Conservation (phyloP, 2,329 filamentous ascomycete species). For the Pseudocercospora fuligena region DNA sequence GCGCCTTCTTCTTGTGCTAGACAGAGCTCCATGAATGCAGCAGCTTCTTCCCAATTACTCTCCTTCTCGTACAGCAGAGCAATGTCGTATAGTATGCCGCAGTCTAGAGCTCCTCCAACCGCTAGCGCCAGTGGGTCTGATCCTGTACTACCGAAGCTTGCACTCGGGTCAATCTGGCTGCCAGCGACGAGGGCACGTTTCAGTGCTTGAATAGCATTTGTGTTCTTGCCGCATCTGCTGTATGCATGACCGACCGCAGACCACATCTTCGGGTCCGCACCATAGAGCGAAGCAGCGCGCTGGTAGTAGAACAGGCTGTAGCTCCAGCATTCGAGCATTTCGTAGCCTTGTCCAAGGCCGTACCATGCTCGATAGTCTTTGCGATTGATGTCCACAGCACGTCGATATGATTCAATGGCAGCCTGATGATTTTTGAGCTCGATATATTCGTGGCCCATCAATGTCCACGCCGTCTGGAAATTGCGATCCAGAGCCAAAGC, state of each 20-base stretch:
- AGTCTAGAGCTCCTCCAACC: slow-evolving; percentile 71
- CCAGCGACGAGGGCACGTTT: slow-evolving; percentile 91
- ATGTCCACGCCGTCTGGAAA: slow-evolving; percentile 93
- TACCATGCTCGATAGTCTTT: slow-evolving; percentile 99
- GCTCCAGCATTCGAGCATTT: slow-evolving; percentile 96
- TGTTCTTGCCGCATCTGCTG: slow-evolving; percentile 81
- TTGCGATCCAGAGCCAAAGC: slow-evolving; percentile 87
- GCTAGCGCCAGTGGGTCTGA: slow-evolving; percentile 53
- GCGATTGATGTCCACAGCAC: slow-evolving; percentile 93
- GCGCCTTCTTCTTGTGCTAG: slow-evolving; percentile 86
- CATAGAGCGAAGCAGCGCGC: slow-evolving; percentile 87
- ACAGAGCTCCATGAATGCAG: slow-evolving; percentile 94
- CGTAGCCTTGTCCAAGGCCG: slow-evolving; percentile 93
- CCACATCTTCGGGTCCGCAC: slow-evolving; percentile 99
- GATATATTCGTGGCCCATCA: slow-evolving; percentile 99
- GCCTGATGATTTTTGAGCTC: slow-evolving; percentile 99
- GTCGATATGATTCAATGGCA: slow-evolving; percentile 93
- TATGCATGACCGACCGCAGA: slow-evolving; percentile 91
- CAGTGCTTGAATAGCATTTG: slow-evolving; percentile 92
- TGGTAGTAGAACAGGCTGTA: slow-evolving; percentile 99
- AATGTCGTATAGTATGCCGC: slow-evolving; percentile 88
- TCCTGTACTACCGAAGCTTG: slow-evolving; percentile 48
- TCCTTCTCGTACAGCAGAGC: slow-evolving; percentile 85
- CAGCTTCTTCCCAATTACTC: slow-evolving; percentile 77
- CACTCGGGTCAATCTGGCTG: slow-evolving; percentile 74